Percentiles rank a stretch among this genome's conserved stretches.
Evolutionary conservation across 139 green algal species (phyloP).

Genomic region (Tetraselmis striata): DNA sequence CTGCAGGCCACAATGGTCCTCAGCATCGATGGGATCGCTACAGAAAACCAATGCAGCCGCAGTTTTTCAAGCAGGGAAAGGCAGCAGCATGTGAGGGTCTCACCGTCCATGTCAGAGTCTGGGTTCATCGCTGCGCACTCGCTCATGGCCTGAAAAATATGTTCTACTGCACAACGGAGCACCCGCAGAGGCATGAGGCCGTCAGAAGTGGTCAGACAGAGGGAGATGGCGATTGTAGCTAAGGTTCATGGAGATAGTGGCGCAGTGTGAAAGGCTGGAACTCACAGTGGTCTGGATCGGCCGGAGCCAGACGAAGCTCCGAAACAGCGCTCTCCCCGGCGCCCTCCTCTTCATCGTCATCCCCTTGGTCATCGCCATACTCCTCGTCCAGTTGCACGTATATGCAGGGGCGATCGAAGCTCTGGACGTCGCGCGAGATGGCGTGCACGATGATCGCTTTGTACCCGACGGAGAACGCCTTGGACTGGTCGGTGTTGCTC

Average conservation of each 20-base stretch:
- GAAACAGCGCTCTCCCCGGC: neutral
- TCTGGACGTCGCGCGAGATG: neutral
- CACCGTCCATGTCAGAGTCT: neutral
- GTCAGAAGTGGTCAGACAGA: neutral
- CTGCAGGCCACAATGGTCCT: too few species aligned
- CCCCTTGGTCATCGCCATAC: neutral
- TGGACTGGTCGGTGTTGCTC: neutral
- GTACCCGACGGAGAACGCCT: neutral
- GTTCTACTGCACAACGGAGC: neutral
- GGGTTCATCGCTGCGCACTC: neutral
- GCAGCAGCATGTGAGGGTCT: too few species aligned
- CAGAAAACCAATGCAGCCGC: too few species aligned
- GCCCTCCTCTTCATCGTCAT: neutral
- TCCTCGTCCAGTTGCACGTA: neutral
- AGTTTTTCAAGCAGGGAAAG: too few species aligned
- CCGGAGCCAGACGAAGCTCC: neutral
- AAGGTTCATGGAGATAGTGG: neutral
- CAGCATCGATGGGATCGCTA: too few species aligned
- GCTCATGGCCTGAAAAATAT: neutral
- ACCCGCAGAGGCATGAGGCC: too few species aligned
- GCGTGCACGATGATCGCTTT: neutral
- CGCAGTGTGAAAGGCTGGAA: neutral
- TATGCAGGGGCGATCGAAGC: neutral
- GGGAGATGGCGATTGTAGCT: neutral
- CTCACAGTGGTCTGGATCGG: neutral